These are phyloP conservation scores for Fusarium lyarnte DNA, from an alignment of 2,329 filamentous ascomycete species.

Conservation along the genomic window DNA sequence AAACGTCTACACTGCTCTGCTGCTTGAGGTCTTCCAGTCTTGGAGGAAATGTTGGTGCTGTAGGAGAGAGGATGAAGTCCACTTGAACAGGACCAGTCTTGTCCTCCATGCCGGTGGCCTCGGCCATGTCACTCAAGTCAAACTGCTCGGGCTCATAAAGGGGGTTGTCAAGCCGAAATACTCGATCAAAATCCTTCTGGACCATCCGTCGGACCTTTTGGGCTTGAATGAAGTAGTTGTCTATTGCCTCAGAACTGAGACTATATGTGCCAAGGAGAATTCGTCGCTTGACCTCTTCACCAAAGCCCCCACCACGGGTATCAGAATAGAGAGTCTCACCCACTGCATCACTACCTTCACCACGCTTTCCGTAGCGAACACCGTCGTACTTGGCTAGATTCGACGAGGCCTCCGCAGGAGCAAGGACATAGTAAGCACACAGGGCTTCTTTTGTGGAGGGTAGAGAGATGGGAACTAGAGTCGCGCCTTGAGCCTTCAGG, in stretches of 20 bases:
- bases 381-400: conserved; percentile 98
- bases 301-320: conserved; percentile 79
- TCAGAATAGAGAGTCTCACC: conserved; percentile 77
- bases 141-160: conserved; percentile 65
- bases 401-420: conserved; percentile 92
- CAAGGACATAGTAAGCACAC: conserved; percentile 94
- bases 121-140: conserved; percentile 69
- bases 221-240: conserved; percentile 97
- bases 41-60: conserved; percentile 81
- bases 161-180: conserved; percentile 77
- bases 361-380: conserved; percentile 82
- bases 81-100: conserved; percentile 72
- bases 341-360: conserved; percentile 60
- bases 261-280: conserved; percentile 92
- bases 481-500: conserved; percentile 73
- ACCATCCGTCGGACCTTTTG: conserved; percentile 88
- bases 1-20: conserved; percentile 74
- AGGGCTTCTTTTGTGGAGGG: conserved; percentile 87
- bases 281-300: conserved; percentile 83
- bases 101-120: conserved; percentile 60
- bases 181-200: conserved; percentile 83
- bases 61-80: conserved; percentile 89
- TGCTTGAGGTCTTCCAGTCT: conserved; percentile 65
- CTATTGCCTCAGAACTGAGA: conserved; percentile 87
- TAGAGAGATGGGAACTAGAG: conserved; percentile 79